Percentiles rank a stretch among this genome's conserved stretches.
Evolutionary conservation across 1,284 basidiomycete species (phyloP).

Genomic region (Cutaneotrichosporon curvatum): DNA sequence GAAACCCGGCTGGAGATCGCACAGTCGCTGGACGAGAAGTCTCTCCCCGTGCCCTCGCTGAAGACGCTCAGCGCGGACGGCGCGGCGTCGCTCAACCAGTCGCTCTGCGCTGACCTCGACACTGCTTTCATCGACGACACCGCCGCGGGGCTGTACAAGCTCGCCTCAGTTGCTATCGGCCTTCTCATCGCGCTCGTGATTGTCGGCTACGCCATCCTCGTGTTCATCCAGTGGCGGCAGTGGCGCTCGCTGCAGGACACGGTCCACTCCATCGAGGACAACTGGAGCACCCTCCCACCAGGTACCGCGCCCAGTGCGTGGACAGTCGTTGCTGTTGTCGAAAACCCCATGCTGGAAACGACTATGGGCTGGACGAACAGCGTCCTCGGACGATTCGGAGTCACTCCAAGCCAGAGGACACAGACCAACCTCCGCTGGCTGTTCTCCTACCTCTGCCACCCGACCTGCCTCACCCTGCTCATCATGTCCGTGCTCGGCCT

Average conservation of each 20-base stretch:
- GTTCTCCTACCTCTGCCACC: conserved; percentile 80
- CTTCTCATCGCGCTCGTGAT: conserved; percentile 52
- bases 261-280: conserved; percentile 32
- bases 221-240: conserved; percentile 43
- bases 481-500: conserved; percentile 84
- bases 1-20: conserved; percentile 60
- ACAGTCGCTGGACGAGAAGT: conserved; percentile 60
- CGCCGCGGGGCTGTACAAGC: conserved; percentile 63
- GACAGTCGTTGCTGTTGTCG: conserved; percentile 39
- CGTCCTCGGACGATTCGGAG: conserved; percentile 14
- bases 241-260: conserved; percentile 35
- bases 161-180: conserved; percentile 67
- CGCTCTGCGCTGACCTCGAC: conserved; percentile 66
- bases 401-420: conserved; percentile 20
- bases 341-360: conserved; percentile 39
- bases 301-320: conserved; percentile 25
- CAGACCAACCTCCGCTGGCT: conserved; percentile 43
- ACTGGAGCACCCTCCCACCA: conserved; percentile 17
- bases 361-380: conserved; percentile 19
- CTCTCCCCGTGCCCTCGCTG: conserved; percentile 60
- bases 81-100: conserved; percentile 19
- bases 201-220: conserved; percentile 36
- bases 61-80: conserved; percentile 21
- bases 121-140: conserved; percentile 76
- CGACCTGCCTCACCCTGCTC: conserved; percentile 79